Percentiles rank a stretch among this genome's conserved stretches.
phyloP scores from a whole-genome alignment of 1,284 basidiomycete genomes.

The Marasmius fiardii region DNA sequence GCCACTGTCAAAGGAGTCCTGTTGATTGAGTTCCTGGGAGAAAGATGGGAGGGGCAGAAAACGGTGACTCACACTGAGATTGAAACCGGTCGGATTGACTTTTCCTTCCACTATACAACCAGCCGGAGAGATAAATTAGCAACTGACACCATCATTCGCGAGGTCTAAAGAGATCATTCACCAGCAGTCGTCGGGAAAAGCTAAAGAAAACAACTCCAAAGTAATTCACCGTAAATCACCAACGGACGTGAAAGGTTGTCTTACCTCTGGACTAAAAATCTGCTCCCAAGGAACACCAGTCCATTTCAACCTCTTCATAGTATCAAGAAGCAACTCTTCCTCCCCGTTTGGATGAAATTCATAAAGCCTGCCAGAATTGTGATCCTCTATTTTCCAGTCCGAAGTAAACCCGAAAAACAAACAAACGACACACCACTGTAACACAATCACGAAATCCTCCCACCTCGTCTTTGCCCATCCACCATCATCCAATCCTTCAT shows the following conservation, averaged over 20 bases:
- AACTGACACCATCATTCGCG: neutral
- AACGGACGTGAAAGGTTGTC: neutral
- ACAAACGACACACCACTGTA: slow-evolving; percentile 45
- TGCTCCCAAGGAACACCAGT: slow-evolving; percentile 51
- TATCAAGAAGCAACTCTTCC: slow-evolving; percentile 49
- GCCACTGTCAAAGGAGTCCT: slow-evolving; percentile 40
- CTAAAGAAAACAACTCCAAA: too few species aligned
- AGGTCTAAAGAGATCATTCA: neutral
- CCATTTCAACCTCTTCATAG: slow-evolving; percentile 50
- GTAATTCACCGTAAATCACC: too few species aligned
- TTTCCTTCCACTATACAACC: slow-evolving; percentile 11
- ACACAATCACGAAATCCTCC: neutral
- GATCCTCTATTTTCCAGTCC: too few species aligned
- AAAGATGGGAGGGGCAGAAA: neutral
- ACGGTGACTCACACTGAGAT: neutral
- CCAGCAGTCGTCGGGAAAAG: slow-evolving; percentile 14
- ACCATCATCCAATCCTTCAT: too few species aligned
- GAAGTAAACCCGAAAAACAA: too few species aligned
- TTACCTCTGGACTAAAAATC: slow-evolving; percentile 32
- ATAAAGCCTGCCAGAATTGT: slow-evolving; percentile 38
- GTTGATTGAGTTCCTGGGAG: neutral
- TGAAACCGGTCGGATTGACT: slow-evolving; percentile 30
- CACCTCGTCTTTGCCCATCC: too few species aligned
- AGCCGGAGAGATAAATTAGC: slow-evolving; percentile 23
- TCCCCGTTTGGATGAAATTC: slow-evolving; percentile 49